Percentiles rank a stretch among this genome's conserved stretches.
phyloP scores from a whole-genome alignment of 768 basidiomycete genomes.

The Clitopilus passeckerianus region DNA sequence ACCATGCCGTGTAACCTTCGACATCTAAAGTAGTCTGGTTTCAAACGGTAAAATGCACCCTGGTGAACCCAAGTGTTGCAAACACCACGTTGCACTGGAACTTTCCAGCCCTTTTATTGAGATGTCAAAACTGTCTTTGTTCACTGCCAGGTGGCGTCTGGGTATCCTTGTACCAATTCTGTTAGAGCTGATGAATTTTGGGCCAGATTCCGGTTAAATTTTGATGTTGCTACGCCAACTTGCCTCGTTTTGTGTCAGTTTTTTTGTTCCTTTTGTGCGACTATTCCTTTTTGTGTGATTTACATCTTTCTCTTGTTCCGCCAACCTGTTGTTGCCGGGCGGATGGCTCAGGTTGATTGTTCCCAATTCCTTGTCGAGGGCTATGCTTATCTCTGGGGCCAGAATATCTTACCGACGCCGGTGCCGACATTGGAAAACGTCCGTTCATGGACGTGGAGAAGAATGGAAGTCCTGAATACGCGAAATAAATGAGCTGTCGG shows the following conservation, averaged over 20 bases:
- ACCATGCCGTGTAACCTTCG: too few relatives aligned
- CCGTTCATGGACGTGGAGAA: too few relatives aligned
- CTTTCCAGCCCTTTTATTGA: neutral
- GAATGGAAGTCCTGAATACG: neutral
- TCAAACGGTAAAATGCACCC: too few relatives aligned
- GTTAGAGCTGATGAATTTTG: neutral
- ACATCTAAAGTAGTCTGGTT: too few relatives aligned
- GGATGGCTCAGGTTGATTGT: neutral
- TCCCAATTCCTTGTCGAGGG: too few relatives aligned
- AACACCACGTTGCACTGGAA: neutral
- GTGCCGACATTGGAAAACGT: too few relatives aligned
- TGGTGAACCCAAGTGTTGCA: neutral
- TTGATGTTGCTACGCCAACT: neutral
- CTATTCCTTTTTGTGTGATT: neutral
- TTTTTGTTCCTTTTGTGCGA: neutral
- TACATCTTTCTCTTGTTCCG: neutral
- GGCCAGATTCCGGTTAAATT: neutral
- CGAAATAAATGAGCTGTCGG: too few relatives aligned
- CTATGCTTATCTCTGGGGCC: too few relatives aligned
- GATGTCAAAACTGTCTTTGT: neutral
- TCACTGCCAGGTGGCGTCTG: neutral
- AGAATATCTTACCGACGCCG: neutral
- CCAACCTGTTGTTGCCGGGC: neutral
- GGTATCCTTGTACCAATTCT: neutral
- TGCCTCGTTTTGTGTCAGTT: neutral